Evolutionary conservation across 495 filamentous ascomycete genomes (phyloP).

Genomic region (Aspergillus olivimuriae): DNA sequence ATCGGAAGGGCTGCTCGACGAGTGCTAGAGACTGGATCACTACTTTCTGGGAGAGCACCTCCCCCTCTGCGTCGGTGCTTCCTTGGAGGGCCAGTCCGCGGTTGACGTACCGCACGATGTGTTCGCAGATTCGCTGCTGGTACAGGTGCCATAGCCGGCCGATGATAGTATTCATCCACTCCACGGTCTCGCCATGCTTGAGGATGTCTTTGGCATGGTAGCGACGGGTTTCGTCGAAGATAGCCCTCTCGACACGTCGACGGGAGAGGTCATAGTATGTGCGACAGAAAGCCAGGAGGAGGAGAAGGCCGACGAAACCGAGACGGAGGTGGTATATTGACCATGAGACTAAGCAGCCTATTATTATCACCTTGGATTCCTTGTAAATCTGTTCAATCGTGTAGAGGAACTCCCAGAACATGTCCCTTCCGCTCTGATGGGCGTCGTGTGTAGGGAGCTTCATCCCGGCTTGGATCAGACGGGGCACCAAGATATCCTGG

Average conservation of each 20-base stretch:
- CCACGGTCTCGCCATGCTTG: constrained; percentile 7
- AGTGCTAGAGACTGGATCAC: constrained; percentile 7
- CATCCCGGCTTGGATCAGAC: no score
- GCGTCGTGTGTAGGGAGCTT: no score
- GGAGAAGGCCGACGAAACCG: constrained; percentile 5
- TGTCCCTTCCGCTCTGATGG: no score
- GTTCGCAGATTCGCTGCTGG: constrained; percentile 4
- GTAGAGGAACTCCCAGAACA: not conserved
- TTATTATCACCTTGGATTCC: constrained; percentile 9
- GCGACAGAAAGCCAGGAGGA: constrained; percentile 10
- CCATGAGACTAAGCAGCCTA: constrained; percentile 10
- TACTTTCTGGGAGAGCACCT: constrained; percentile 4
- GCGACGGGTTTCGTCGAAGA: constrained; percentile 9
- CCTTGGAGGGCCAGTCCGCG: constrained; percentile 5
- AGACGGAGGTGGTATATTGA: constrained; percentile 7
- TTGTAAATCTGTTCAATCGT: constrained; percentile 9
- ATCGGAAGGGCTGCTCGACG: constrained; percentile 9
- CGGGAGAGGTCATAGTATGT: constrained; percentile 8
- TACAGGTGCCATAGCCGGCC: constrained; percentile 12
- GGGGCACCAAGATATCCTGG: no score
- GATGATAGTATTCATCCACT: constrained; percentile 10
- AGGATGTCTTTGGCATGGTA: constrained; percentile 9
- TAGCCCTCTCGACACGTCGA: constrained; percentile 5
- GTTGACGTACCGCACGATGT: constrained; percentile 10
- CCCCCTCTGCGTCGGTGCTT: no score